Percentiles rank a stretch among this genome's conserved stretches.
phyloP scores from a whole-genome alignment of 495 filamentous ascomycete species.

The Aspergillus ostianus region DNA sequence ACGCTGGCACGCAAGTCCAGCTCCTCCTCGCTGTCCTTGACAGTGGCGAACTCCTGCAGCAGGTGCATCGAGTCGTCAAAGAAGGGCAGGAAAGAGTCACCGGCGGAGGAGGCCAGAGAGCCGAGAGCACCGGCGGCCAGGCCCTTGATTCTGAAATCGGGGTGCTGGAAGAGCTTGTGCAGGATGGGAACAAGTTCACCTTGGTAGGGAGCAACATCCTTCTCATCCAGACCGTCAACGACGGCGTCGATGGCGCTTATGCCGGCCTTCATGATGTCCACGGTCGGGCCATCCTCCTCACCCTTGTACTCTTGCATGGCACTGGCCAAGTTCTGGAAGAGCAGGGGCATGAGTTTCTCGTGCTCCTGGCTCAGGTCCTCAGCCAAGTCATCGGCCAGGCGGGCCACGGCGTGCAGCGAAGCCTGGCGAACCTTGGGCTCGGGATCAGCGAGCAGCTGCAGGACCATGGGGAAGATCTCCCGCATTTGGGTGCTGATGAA shows the following conservation, averaged over 20 bases:
- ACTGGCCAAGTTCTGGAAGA: conserved; percentile 84
- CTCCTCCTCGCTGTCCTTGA: conserved; percentile 88
- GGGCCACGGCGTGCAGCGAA: conserved; percentile 79
- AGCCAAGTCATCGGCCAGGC: conserved; percentile 87
- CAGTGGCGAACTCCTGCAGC: conserved; percentile 74
- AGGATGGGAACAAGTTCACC: conserved; percentile 79
- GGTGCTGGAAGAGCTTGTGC: conserved; percentile 73
- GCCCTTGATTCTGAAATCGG: conserved; percentile 85
- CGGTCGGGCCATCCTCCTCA: conserved; percentile 54
- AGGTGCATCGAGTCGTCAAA: conserved; percentile 85
- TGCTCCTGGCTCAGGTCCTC: conserved; percentile 85
- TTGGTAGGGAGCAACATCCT: conserved; percentile 78
- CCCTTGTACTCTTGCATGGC: conserved; percentile 67
- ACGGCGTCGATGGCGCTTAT: conserved; percentile 91
- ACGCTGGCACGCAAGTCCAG: conserved; percentile 86
- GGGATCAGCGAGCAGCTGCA: conserved; percentile 79
- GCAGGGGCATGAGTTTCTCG: conserved; percentile 71
- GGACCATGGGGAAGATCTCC: conserved; percentile 79
- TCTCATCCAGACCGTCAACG: conserved; percentile 82
- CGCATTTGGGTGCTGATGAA: conserved; percentile 89
- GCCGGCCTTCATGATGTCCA: conserved; percentile 82
- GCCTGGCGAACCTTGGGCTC: conserved; percentile 81
- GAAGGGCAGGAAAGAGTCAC: conserved; percentile 81
- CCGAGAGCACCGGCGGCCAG: conserved; percentile 86
- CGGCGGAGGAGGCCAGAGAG: conserved; percentile 79